A percentile compares a stretch with the other conserved stretches of the same genome.
phyloP scores from a whole-genome alignment of 192 early-diverging fungal genomes.

The Coemansia asiatica region DNA sequence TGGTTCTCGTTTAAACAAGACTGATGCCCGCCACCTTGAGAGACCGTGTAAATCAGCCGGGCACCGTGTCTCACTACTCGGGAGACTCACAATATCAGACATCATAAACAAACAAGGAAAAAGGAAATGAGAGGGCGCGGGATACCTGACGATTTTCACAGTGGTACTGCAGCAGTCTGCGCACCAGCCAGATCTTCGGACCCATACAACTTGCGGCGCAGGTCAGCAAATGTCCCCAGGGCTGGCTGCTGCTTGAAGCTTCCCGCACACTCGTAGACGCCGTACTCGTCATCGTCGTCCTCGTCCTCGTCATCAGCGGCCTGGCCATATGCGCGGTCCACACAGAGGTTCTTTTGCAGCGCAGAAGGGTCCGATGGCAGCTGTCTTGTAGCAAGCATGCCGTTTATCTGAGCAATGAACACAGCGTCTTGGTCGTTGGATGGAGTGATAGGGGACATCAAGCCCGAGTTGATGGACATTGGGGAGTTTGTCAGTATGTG shows the following conservation, averaged over 20 bases:
- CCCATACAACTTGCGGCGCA: slow-evolving; percentile 52
- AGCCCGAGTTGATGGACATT: slow-evolving; percentile 14
- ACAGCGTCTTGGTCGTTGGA: slow-evolving; percentile 4
- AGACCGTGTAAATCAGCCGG: neutral
- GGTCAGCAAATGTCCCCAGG: slow-evolving; percentile 47
- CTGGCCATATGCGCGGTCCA: slow-evolving; percentile 4
- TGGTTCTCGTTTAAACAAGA: neutral
- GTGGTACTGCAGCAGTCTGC: slow-evolving; percentile 13
- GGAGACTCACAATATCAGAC: neutral
- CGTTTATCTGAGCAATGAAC: slow-evolving; percentile 2
- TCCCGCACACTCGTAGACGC: slow-evolving; percentile 21
- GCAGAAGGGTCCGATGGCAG: neutral
- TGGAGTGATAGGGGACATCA: slow-evolving; percentile 23
- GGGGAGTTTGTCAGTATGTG: slow-evolving; percentile 1
- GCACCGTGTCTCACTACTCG: neutral
- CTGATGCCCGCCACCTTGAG: neutral
- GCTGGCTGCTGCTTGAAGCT: slow-evolving; percentile 10
- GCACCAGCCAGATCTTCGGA: slow-evolving; percentile 22
- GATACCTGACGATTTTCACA: neutral
- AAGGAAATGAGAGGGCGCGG: neutral
- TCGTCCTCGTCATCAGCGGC: slow-evolving; percentile 11
- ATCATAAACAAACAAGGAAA: neutral
- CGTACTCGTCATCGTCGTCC: slow-evolving; percentile 11
- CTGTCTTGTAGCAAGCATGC: neutral
- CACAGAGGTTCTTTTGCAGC: neutral